Evolutionary conservation across 2,329 filamentous ascomycete species (phyloP).

Genomic region (Sarocladium brachiariae): DNA sequence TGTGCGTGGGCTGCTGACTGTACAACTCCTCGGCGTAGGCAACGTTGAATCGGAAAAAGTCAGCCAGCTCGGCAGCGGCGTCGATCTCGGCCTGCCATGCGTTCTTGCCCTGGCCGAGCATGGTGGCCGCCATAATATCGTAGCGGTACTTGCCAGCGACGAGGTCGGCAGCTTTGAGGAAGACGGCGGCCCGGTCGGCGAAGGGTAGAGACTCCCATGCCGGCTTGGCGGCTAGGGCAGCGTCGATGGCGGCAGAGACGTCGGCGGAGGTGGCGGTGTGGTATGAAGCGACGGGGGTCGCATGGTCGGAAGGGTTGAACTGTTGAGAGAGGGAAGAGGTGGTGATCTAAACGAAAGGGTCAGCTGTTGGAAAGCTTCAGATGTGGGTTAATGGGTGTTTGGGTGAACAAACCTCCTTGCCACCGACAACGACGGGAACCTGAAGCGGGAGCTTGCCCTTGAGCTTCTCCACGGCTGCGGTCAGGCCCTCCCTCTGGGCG

Average conservation of each 20-base stretch:
- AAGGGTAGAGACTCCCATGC: conserved; percentile 85
- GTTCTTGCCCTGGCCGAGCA: conserved; percentile 96
- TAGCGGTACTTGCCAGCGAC: conserved; percentile 90
- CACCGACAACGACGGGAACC: conserved; percentile 77
- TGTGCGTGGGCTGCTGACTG: conserved; percentile 75
- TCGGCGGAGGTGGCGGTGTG: conserved; percentile 72
- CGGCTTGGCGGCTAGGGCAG: conserved; percentile 77
- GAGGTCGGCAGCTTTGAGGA: conserved; percentile 92
- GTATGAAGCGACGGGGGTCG: conserved; percentile 71
- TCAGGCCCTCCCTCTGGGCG: conserved; percentile 67
- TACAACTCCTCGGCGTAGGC: conserved; percentile 91
- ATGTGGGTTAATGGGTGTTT: not conserved
- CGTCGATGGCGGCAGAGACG: conserved; percentile 72
- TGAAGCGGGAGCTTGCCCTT: conserved; percentile 65
- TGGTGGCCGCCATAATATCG: conserved; percentile 92
- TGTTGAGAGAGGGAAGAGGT: conserved; percentile 62
- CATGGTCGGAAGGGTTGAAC: conserved; percentile 76
- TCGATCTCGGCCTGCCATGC: conserved; percentile 99
- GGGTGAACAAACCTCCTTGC: conserved; percentile 57
- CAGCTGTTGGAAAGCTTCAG: conserved; percentile 5
- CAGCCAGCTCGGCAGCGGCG: conserved; percentile 81
- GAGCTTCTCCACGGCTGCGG: conserved; percentile 63
- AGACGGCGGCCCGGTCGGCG: conserved; percentile 83
- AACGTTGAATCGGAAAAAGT: conserved; percentile 93
- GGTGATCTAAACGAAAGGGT: conserved; percentile 46